Evolutionary conservation across 768 basidiomycete genomes (phyloP), one percentile per base, ranked within the genome.

Genomic region (Pulveroboletus sp.): DNA sequence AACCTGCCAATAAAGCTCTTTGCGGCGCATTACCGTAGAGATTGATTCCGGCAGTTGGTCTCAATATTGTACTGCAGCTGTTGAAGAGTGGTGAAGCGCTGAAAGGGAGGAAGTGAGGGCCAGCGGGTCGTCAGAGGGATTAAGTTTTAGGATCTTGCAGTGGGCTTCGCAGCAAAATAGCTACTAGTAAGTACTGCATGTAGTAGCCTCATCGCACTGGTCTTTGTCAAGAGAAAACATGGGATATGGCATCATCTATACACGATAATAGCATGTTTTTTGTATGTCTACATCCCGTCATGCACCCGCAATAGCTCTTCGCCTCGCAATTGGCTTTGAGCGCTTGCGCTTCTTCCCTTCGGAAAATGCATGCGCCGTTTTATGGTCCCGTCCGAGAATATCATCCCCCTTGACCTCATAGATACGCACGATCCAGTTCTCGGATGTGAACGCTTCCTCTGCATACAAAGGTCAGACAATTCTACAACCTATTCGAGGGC

Each of bases 391-490:
- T 24, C 94, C 94, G 2, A 99, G 76, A 14, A 81, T 68, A 67
- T 98, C 97, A 43, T 97, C 93, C 62, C 92, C 93, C 72, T 90
- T 94, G 37, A 98, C 97, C 62, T 90, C 76, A 63, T 90, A 99
- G 62, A 99, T 95, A 32, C 97, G 87, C 50, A 93, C 95, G 56
- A 99, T 95, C 97, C 97, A 99, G 70, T 99, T 99, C 74, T 99
- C 97, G 7, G 93, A 91, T 2, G 97, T 99, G 75, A 94, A 99
- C 8, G 95, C 97, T 69, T 99, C 97, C 54, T 99, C 92, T 91
- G 53, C 10, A 31, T 10, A 13, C 5, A 35, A 16, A 17, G 23
- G 12, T 33, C 2, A 2, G 9, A 14, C 29, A 40, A n/a, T 16
- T 13, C 10, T 13, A 1, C 0, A 52, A 33, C 35, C n/a, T 14